phyloP scores from a whole-genome alignment of 192 early-diverging fungal species.

The Coemansia sp. region DNA sequence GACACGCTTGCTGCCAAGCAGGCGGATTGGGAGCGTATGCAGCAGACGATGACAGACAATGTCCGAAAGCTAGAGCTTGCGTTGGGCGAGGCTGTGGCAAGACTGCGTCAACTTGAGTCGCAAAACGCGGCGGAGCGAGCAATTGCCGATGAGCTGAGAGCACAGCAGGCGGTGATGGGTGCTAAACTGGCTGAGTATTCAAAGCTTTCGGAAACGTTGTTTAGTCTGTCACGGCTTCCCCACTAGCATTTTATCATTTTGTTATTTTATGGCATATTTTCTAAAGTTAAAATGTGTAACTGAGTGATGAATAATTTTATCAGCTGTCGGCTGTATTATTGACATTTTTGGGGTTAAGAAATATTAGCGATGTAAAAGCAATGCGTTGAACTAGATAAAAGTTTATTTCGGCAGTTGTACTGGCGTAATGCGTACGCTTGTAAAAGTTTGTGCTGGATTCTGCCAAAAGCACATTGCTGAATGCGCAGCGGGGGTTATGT shows the following conservation, averaged over 20 bases:
- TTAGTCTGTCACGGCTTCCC: slow-evolving; percentile 13
- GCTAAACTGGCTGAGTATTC: slow-evolving; percentile 32
- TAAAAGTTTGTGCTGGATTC: too few species aligned
- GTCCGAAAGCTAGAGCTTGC: slow-evolving; percentile 25
- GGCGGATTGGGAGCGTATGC: slow-evolving; percentile 2
- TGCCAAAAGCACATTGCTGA: too few species aligned
- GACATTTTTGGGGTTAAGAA: too few species aligned
- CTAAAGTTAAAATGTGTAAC: too few species aligned
- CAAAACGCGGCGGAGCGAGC: slow-evolving; percentile 20
- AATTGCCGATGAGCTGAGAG: slow-evolving; percentile 14
- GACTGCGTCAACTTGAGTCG: slow-evolving; percentile 33
- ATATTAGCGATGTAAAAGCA: too few species aligned
- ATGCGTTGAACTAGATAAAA: too few species aligned
- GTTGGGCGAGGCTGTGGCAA: slow-evolving; percentile 29
- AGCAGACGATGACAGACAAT: slow-evolving; percentile 11
- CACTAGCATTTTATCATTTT: slow-evolving; percentile 3
- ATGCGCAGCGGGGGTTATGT: too few species aligned
- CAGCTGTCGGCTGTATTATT: too few species aligned
- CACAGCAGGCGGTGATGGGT: slow-evolving; percentile 14
- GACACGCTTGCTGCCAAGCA: slow-evolving; percentile 4
- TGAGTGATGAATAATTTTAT: too few species aligned
- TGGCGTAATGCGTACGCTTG: too few species aligned
- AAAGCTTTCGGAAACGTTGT: slow-evolving; percentile 25
- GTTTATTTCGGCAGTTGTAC: too few species aligned
- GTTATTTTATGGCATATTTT: slow-evolving; percentile 3